phyloP scores from a whole-genome alignment of 768 basidiomycete genomes.

The Boletus vinaceobasis region DNA sequence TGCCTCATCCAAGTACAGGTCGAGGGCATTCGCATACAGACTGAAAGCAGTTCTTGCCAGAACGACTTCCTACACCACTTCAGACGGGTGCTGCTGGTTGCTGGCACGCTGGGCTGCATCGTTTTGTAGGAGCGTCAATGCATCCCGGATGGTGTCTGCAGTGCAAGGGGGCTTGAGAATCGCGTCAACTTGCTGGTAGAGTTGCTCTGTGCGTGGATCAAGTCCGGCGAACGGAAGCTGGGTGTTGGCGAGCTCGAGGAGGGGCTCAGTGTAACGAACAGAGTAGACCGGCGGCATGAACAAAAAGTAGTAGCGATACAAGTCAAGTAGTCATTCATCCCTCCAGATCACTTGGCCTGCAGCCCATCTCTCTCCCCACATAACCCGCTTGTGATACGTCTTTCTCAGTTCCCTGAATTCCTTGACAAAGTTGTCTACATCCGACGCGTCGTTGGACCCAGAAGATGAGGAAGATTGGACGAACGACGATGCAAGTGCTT shows the following conservation, averaged over 20 bases:
- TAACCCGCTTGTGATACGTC: constrained; percentile 88
- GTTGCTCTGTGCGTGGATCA: constrained; percentile 8
- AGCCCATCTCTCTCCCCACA: constrained; percentile 88
- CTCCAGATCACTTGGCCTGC: constrained; percentile 84
- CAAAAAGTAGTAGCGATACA: constrained; percentile 3
- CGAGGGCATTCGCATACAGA: constrained; percentile 64
- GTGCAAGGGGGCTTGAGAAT: constrained; percentile 22
- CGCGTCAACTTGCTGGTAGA: constrained; percentile 15
- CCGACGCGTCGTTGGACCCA: constrained; percentile 31
- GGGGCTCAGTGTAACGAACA: constrained; percentile 26
- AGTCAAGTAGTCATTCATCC: constrained; percentile 41
- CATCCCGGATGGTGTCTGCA: constrained; percentile 14
- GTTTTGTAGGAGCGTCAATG: constrained; percentile 14
- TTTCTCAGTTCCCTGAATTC: constrained; percentile 86
- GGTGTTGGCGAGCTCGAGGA: constrained; percentile 17
- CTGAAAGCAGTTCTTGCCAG: constrained; percentile 49
- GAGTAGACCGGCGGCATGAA: constrained; percentile 22
- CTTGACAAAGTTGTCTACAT: constrained; percentile 83
- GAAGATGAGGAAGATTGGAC: constrained; percentile 54
- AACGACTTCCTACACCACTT: constrained; percentile 33
- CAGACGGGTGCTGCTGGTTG: constrained; percentile 3
- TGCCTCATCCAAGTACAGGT: constrained; percentile 64
- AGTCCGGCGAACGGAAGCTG: constrained; percentile 5
- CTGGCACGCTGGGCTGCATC: not conserved
- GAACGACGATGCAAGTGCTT: constrained; percentile 79